phyloP scores from a whole-genome alignment of 345 rosid genomes.

The Eucalyptus shirleyi region DNA sequence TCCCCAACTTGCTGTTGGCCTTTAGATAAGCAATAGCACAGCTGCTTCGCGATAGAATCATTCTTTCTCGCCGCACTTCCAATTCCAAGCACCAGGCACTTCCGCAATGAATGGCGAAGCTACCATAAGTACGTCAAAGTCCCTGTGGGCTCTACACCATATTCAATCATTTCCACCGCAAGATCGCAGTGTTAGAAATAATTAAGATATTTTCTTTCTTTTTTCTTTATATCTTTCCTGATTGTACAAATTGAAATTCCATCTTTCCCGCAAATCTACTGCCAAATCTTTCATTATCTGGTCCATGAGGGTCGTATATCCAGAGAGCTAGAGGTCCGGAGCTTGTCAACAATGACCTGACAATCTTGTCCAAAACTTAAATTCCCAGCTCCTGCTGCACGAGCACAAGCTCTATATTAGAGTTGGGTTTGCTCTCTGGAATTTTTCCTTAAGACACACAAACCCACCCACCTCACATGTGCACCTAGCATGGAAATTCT shows the following conservation, averaged over 20 bases:
- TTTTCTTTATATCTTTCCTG: not conserved
- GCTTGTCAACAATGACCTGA: not conserved
- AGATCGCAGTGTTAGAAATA: not conserved
- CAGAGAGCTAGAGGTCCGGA: not conserved
- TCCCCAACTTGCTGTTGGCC: too few relatives aligned
- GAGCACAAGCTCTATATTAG: not conserved
- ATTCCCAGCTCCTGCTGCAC: not conserved
- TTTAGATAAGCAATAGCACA: too few relatives aligned
- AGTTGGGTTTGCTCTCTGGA: not conserved
- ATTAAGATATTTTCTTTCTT: not conserved
- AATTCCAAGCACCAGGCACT: too few relatives aligned
- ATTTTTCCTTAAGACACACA: not conserved
- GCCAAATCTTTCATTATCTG: not conserved
- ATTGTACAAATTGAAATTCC: not conserved
- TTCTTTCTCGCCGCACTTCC: too few relatives aligned
- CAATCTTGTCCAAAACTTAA: not conserved
- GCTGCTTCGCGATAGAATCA: too few relatives aligned
- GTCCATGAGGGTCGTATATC: not conserved
- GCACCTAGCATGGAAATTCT: not conserved
- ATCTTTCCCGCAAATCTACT: not conserved
- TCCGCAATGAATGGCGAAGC: too few relatives aligned
- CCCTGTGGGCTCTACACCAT: not conserved
- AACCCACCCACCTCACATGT: not conserved
- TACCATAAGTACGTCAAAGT: not conserved
- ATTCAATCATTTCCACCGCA: not conserved